Percentiles rank a stretch among this genome's conserved stretches.
Evolutionary conservation across 768 basidiomycete species (phyloP).

Genomic region (Termitomyces sp.): DNA sequence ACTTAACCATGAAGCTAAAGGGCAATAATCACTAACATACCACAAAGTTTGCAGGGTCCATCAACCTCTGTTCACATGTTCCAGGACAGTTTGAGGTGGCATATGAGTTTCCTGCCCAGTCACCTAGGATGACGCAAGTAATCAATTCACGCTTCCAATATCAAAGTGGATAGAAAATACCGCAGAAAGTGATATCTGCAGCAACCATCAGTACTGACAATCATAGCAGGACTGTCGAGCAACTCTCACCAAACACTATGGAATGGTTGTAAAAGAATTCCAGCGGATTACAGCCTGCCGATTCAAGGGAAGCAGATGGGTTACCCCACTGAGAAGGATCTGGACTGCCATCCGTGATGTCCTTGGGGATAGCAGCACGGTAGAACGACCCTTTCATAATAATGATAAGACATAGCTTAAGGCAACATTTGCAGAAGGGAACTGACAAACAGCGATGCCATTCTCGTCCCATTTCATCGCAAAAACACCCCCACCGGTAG

Average conservation of each 20-base stretch:
- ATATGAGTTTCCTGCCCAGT: slow-evolving; percentile 84
- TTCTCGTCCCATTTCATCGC: slow-evolving; percentile 86
- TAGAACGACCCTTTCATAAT: slow-evolving; percentile 67
- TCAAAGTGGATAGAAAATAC: slow-evolving; percentile 28
- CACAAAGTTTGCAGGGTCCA: slow-evolving; percentile 67
- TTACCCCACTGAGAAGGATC: slow-evolving; percentile 63
- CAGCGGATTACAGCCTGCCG: slow-evolving; percentile 49
- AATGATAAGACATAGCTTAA: slow-evolving; percentile 1
- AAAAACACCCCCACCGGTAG: slow-evolving; percentile 77
- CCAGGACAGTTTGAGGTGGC: slow-evolving; percentile 70
- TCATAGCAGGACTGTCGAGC: slow-evolving; percentile 6
- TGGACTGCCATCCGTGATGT: slow-evolving; percentile 57
- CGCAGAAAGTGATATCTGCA: slow-evolving; percentile 75
- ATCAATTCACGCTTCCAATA: not conserved
- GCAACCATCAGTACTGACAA: not conserved
- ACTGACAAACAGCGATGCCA: slow-evolving; percentile 72
- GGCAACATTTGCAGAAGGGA: not conserved
- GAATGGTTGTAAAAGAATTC: slow-evolving; percentile 64
- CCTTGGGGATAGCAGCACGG: slow-evolving; percentile 66
- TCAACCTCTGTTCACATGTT: slow-evolving; percentile 56
- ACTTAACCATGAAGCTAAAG: not conserved
- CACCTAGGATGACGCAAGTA: slow-evolving; percentile 35
- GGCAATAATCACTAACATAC: slow-evolving; percentile 30
- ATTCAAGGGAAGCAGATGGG: slow-evolving; percentile 56
- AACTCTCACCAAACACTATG: slow-evolving; percentile 49